Percentiles rank a stretch among this genome's conserved stretches.
These are phyloP conservation scores for Leccinum rimulosum DNA, from an alignment of 768 basidiomycete genomes.

Conservation along the genomic window DNA sequence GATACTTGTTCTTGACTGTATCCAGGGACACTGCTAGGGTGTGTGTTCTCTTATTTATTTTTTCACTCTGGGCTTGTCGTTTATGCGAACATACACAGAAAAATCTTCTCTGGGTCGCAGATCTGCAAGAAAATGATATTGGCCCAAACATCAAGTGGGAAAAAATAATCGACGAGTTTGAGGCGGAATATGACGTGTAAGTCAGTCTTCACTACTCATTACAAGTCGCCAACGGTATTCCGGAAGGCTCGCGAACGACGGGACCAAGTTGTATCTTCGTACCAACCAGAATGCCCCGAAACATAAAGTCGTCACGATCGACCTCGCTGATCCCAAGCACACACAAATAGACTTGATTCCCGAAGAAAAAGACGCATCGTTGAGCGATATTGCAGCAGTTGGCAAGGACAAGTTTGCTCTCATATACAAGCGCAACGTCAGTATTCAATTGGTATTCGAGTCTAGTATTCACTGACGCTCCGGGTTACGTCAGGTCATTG, in stretches of 20 bases:
- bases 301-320: slow-evolving; percentile 63
- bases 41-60: slow-evolving; percentile 16
- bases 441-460: slow-evolving; percentile 20
- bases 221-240: slow-evolving; percentile 3
- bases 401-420: slow-evolving; percentile 56
- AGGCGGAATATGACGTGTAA: slow-evolving; percentile 63
- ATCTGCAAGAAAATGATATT: slow-evolving; percentile 57
- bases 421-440: slow-evolving; percentile 70
- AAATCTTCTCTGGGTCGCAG: slow-evolving; percentile 73
- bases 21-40: slow-evolving; percentile 64
- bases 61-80: not conserved
- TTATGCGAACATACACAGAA: slow-evolving; percentile 42
- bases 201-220: slow-evolving; percentile 20
- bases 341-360: slow-evolving; percentile 61
- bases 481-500: slow-evolving; percentile 53
- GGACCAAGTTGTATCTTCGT: slow-evolving; percentile 55
- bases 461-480: slow-evolving; percentile 5
- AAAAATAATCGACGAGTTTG: slow-evolving; percentile 68
- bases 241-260: slow-evolving; percentile 62
- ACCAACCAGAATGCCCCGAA: slow-evolving; percentile 68
- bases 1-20: slow-evolving; percentile 56
- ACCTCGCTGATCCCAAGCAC: slow-evolving; percentile 49
- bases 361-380: slow-evolving; percentile 60
- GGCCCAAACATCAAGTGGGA: slow-evolving; percentile 68
- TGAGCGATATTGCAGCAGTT: slow-evolving; percentile 49